Conservation (phyloP, 768 basidiomycete species). For the Leccinum subgranulosum region DNA sequence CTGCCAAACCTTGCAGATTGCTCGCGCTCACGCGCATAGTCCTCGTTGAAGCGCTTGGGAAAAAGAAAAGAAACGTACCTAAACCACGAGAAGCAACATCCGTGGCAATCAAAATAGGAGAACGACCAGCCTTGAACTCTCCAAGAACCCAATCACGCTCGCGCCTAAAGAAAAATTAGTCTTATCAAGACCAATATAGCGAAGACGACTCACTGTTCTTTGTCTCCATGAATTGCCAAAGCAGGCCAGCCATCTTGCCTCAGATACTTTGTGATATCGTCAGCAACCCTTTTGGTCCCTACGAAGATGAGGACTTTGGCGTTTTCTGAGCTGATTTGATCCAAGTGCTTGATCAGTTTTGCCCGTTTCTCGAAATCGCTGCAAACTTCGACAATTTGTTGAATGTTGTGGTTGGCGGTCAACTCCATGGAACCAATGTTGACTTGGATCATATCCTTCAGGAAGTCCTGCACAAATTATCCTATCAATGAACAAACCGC, state of each 20-base stretch:
- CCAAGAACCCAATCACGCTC: slow-evolving; percentile 99
- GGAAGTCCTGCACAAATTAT: slow-evolving; percentile 69
- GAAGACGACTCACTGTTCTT: slow-evolving; percentile 76
- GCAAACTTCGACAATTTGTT: slow-evolving; percentile 94
- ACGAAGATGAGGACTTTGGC: slow-evolving; percentile 99
- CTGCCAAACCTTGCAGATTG: slow-evolving; percentile 28
- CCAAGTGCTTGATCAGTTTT: slow-evolving; percentile 95
- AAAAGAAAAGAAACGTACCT: slow-evolving; percentile 71
- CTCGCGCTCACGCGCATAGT: slow-evolving; percentile 30
- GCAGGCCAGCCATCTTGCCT: slow-evolving; percentile 99
- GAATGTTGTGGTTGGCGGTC: slow-evolving; percentile 97
- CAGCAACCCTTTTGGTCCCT: slow-evolving; percentile 95
- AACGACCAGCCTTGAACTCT: slow-evolving; percentile 98
- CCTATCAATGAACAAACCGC: neutral
- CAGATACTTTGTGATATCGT: slow-evolving; percentile 97
- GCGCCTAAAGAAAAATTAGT: slow-evolving; percentile 46
- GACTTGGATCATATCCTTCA: slow-evolving; percentile 95
- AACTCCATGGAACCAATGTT: slow-evolving; percentile 99
- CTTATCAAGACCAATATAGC: neutral
- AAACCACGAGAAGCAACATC: slow-evolving; percentile 99
- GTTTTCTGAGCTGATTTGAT: slow-evolving; percentile 93
- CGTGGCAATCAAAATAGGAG: slow-evolving; percentile 97
- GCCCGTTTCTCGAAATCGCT: slow-evolving; percentile 97
- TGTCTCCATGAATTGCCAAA: slow-evolving; percentile 98
- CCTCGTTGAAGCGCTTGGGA: slow-evolving; percentile 32